phyloP scores from a whole-genome alignment of 495 filamentous ascomycete species.

The Alectoria sarmentosa region DNA sequence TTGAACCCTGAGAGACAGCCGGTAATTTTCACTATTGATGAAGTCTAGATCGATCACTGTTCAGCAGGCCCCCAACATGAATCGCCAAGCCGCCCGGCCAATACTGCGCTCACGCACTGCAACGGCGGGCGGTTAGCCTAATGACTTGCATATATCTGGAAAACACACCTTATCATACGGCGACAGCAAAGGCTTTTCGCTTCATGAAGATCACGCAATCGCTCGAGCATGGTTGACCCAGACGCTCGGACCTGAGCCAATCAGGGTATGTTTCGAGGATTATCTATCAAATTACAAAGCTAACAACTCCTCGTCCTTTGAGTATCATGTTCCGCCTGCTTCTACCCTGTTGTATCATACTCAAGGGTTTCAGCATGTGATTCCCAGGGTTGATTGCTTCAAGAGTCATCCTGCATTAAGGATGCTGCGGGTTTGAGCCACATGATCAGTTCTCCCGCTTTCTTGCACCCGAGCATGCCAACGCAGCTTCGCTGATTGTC shows the following conservation, averaged over 20 bases:
- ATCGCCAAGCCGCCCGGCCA: not conserved
- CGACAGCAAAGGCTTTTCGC: not conserved
- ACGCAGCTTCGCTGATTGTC: not conserved
- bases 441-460: not conserved
- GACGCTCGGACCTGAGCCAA: not conserved
- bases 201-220: not conserved
- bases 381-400: too few relatives aligned
- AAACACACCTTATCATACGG: not conserved
- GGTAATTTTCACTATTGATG: not conserved
- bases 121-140: not conserved
- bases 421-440: not conserved
- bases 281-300: too few relatives aligned
- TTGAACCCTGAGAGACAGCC: not conserved
- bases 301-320: too few relatives aligned
- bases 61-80: not conserved
- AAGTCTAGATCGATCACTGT: not conserved
- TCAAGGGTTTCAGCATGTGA: too few relatives aligned
- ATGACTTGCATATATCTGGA: not conserved
- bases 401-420: not conserved
- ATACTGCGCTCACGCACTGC: not conserved
- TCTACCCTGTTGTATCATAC: too few relatives aligned
- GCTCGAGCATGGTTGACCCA: not conserved
- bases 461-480: conserved; percentile 1
- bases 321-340: too few relatives aligned
- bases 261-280: not conserved